Conservation (phyloP, 2,329 filamentous ascomycete genomes). For the Fusarium sp. region DNA sequence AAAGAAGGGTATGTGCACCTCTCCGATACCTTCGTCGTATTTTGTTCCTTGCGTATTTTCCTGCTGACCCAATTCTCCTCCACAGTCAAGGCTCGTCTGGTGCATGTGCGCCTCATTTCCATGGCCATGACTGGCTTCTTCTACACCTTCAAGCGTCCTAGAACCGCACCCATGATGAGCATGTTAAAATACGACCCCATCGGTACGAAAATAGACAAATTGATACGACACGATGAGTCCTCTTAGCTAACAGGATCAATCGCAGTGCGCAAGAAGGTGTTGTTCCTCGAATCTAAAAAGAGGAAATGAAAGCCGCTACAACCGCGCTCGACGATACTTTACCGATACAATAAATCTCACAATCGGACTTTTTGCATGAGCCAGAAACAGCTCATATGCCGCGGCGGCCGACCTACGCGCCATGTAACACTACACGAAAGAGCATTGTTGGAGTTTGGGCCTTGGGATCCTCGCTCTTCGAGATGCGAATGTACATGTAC, state of each 20-base stretch:
- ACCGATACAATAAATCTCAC: slow-evolving; percentile 16
- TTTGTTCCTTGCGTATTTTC: background rate
- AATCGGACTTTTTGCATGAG: slow-evolving; percentile 23
- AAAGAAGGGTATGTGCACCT: slow-evolving; percentile 46
- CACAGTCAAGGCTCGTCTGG: slow-evolving; percentile 89
- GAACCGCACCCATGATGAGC: slow-evolving; percentile 86
- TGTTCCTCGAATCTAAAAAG: slow-evolving; percentile 95
- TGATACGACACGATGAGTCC: background rate
- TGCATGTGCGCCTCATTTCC: slow-evolving; percentile 93
- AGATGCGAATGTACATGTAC: slow-evolving; percentile 49
- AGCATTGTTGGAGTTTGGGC: slow-evolving; percentile 54
- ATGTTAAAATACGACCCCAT: slow-evolving; percentile 99
- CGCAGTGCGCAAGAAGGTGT: slow-evolving; percentile 91
- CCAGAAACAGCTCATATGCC: slow-evolving; percentile 13
- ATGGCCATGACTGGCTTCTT: slow-evolving; percentile 99
- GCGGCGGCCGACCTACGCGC: slow-evolving; percentile 22
- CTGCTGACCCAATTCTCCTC: slow-evolving; percentile 25
- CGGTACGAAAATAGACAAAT: slow-evolving; percentile 65
- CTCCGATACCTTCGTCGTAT: background rate
- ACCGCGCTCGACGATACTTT: slow-evolving; percentile 31
- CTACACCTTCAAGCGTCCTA: slow-evolving; percentile 89
- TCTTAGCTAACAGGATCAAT: slow-evolving; percentile 17
- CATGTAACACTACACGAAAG: slow-evolving; percentile 52
- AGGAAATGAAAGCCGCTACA: slow-evolving; percentile 65
- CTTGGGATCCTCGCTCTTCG: slow-evolving; percentile 33